A percentile compares a stretch with the other conserved stretches of the same genome.
Conservation (phyloP, 164 flowering plant genomes). For the Liriodendron chinense region DNA sequence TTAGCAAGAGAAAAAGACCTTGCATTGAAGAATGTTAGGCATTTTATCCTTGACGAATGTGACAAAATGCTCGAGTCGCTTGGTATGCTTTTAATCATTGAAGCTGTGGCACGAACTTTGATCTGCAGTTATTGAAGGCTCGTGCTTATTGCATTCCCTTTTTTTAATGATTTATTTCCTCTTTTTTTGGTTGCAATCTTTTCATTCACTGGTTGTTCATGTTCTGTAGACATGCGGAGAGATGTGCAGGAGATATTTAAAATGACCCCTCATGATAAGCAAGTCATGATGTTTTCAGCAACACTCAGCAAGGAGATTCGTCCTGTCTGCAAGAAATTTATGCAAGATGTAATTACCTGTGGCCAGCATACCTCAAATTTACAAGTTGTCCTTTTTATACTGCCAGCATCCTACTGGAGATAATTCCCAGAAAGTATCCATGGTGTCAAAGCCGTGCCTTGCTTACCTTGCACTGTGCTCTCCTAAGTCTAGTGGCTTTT, state of each 20-base stretch:
- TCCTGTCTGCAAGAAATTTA: conserved; percentile 97
- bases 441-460: neutral
- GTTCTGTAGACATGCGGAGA: conserved; percentile 82
- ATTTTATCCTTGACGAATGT: conserved; percentile 96
- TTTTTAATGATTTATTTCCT: neutral
- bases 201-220: conserved; percentile 3
- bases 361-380: conserved; percentile 55
- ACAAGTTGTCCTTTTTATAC: conserved; percentile 36
- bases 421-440: neutral
- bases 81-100: conserved; percentile 41
- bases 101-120: neutral
- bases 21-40: conserved; percentile 85
- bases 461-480: neutral
- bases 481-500: neutral
- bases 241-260: conserved; percentile 98
- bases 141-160: neutral
- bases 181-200: neutral
- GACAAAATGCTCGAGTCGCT: conserved; percentile 99
- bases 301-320: conserved; percentile 99
- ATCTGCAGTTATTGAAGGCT: neutral
- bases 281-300: conserved; percentile 99
- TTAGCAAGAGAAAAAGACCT: conserved; percentile 89
- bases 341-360: conserved; percentile 99
- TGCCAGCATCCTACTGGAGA: conserved; percentile 31
- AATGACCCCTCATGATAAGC: conserved; percentile 98